Base-by-base conservation (phyloP, 371 early-diverging fungal genomes). In the Syncephalis fuscata region DNA sequence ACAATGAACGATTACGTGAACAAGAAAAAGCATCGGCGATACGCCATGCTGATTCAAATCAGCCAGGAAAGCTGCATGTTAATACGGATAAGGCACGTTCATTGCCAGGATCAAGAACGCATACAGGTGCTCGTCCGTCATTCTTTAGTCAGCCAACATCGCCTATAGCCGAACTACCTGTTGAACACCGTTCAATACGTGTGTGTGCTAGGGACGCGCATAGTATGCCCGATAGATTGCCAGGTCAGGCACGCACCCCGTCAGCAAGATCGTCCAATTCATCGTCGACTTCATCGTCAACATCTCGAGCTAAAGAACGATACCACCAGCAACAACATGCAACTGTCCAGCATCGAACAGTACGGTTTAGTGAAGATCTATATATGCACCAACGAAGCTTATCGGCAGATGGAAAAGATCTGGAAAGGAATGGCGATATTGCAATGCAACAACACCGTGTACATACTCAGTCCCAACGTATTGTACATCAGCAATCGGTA, bases 1-100 rank as follows among this genome's bases (percentile, higher is more conserved):
- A 53, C 16, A 46, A 61, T 0, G 55, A 64, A 14, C 52, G 52
- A 9, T 54, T 65, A 53, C 36, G 54, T 45, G 54, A 49, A 51
- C 38, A 56, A 54, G 0, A 55, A 56, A 14, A 24, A 21, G 49
- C 36, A 16, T 21, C 49, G 39, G 39, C 17, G 15, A 27, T 17
- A 16, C 39, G 14, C 2, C 11, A 16, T 2, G 3, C 41, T n/a
- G 49, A 43, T 26, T 4, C 39, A 2, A 37, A 43, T 19, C 14
- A 17, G n/a, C 19, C 38, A 17, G 11, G 19, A 2, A 27, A 37
- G 21, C 32, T 37, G 4, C 14, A 10, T 16, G 8, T 27, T 10
- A 16, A 46, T n/a, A 37, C 27, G 19, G 20, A 27, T 19, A 24
- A n/a, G 7, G 17, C 46, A 46, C 37, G 46, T 11, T 37, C 57